Base-by-base conservation (phyloP, 139 green algal genomes). In the Axilococcus clingmanii region DNA sequence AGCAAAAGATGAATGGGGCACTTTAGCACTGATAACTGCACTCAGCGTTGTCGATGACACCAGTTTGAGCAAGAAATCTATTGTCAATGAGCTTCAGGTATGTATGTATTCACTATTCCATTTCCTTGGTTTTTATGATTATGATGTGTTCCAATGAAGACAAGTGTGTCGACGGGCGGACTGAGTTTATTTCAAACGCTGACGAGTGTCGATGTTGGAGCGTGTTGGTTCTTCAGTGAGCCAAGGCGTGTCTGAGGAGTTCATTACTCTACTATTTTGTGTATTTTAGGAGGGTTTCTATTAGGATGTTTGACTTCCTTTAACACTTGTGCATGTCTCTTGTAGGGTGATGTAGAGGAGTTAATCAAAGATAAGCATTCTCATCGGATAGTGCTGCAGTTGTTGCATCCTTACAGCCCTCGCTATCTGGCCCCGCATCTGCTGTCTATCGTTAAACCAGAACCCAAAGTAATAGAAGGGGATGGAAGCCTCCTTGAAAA, bases 1-100 rank as follows among this genome's bases (percentile, higher is more conserved):
- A 58, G 76, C 74, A 1, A 34, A 55, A 20, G 85, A 95, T 40
- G 82, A 94, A 65, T 94, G 79, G 80, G 85, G 70, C 19, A 65
- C 85, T 64, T 45, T 76, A 3, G 69, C 82, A 16, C 66, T 94
- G 25, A 68, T 77, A 33, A 77, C 68, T 12, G 74, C 71, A 4
- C 71, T 95, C 23, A 56, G 16, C 2, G 70, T 80, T 9, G 68
- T 83, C 46, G 87, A 95, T 61, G 87, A 95, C 79, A 95, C 87
- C 1, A 50, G 69, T 2, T 69, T 94, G 17, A 68, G 83, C 4
- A 40, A 55, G 54, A 94, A 94, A 61, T 30, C 64, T 4, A 40
- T 95, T 0, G 32, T 91, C 29, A 19, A 62, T 7, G 83, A 90
- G 31, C 47, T 94, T 32, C 76, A 72, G 70, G 75, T 69, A 15